These are phyloP conservation scores for Monotropa hypopitys DNA, from an alignment of 179 eudicot species.

Conservation along the genomic window DNA sequence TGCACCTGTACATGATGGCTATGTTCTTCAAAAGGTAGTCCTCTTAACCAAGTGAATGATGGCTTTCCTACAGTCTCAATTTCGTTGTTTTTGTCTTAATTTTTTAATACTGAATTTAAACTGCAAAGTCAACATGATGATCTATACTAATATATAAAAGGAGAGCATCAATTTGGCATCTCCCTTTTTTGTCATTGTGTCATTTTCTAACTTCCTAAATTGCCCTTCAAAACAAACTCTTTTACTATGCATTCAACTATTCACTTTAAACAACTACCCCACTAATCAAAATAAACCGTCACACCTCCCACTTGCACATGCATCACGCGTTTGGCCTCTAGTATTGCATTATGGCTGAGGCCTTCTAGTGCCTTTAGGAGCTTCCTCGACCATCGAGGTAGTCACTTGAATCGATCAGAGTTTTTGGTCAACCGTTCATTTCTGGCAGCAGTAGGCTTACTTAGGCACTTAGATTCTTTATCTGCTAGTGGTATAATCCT, in stretches of 20 bases:
- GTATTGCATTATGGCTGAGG: neutral
- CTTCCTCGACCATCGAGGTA: neutral
- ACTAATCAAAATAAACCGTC: too few species aligned
- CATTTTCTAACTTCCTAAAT: too few species aligned
- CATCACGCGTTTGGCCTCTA: too few species aligned
- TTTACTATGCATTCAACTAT: too few species aligned
- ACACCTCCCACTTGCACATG: too few species aligned
- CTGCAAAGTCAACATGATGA: neutral
- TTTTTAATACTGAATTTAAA: neutral
- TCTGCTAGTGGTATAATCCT: neutral
- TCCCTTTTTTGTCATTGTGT: too few species aligned
- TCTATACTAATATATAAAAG: too few species aligned
- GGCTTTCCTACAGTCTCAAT: neutral
- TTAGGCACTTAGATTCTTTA: neutral
- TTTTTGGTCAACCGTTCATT: neutral
- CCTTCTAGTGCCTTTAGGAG: neutral
- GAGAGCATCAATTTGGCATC: too few species aligned
- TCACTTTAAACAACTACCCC: too few species aligned
- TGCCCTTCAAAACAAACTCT: too few species aligned
- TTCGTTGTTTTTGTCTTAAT: neutral
- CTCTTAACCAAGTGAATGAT: neutral
- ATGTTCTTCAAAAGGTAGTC: slow-evolving; percentile 92
- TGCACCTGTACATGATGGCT: slow-evolving; percentile 97
- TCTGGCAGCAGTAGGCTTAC: neutral
- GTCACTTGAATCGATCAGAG: neutral